Evolutionary conservation across 2,329 filamentous ascomycete species (phyloP), one percentile per base, ranked within the genome.

Genomic region (Hypoxylon sp.): DNA sequence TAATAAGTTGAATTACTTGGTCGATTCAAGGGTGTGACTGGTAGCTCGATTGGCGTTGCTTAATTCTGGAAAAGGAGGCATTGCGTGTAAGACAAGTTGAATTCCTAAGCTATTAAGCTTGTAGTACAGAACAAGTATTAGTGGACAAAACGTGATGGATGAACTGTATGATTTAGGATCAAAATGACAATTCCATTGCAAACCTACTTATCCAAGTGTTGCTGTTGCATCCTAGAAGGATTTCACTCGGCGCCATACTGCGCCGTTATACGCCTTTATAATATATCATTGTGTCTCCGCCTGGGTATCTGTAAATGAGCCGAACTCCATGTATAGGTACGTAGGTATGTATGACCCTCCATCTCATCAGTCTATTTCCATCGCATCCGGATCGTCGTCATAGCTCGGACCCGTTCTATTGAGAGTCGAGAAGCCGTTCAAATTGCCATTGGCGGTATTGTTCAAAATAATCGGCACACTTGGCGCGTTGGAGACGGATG

Each of bases 331-430:
- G 45, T 62, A 61, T 51, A 54, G n/a, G n/a, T n/a, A n/a, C n/a
- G n/a, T n/a, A n/a, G n/a, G n/a, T n/a, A n/a, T n/a, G n/a, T 58
- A 39, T 65, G 50, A 66, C 41, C 41, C 63, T 0, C 19, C 29
- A n/a, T 41, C 16, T 47, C 19, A 25, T 27, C 67, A 75, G 65
- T 88, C 89, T 72, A 91, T 78, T 55, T 91, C 89, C 90, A 92
- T 92, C 12, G 85, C 88, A 74, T 91, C 89, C 0, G 81, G 80
- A 71, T 90, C 87, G 51, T 53, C 51, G 39, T 56, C 32, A n/a
- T 53, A 48, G n/a, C 21, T 39, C 19, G 21, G 53, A 32, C 11
- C 29, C 16, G 32, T 47, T 50, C 27, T 43, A 32, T 56, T 48
- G 32, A 41, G 5, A 27, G 61, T 61, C 14, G 34, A 11, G 48